These are phyloP conservation scores for Agrocybe chaxingu DNA, from an alignment of 768 basidiomycete genomes.

Conservation along the genomic window DNA sequence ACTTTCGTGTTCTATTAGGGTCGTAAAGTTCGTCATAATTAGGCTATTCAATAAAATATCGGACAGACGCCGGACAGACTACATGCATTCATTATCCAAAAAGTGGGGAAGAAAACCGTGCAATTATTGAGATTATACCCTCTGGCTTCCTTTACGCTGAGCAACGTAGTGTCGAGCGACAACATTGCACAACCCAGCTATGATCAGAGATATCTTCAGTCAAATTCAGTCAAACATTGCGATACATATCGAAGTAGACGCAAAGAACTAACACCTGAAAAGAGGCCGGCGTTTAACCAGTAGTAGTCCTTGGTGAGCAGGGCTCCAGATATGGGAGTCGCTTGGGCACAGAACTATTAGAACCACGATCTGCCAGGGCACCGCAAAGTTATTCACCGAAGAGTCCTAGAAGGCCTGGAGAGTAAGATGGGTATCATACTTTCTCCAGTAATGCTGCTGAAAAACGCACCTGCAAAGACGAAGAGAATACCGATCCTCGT, in stretches of 20 bases:
- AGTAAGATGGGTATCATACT: background rate
- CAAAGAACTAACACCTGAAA: conserved; percentile 30
- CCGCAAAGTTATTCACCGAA: conserved; percentile 29
- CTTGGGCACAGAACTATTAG: conserved; percentile 15
- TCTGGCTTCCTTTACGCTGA: conserved; percentile 19
- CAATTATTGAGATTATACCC: conserved; percentile 13
- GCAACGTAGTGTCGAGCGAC: conserved; percentile 18
- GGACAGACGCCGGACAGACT: too few relatives aligned
- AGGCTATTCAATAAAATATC: too few relatives aligned
- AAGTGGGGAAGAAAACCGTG: too few relatives aligned
- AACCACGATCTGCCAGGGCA: background rate
- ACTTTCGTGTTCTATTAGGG: too few relatives aligned
- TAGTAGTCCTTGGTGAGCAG: conserved; percentile 39
- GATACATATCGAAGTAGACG: background rate
- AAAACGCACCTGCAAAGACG: conserved; percentile 33
- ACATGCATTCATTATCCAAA: too few relatives aligned
- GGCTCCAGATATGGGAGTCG: conserved; percentile 49
- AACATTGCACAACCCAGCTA: conserved; percentile 17
- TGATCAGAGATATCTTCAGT: conserved; percentile 13
- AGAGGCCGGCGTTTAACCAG: conserved; percentile 42
- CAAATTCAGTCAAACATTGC: background rate
- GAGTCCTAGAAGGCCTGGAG: conserved; percentile 22
- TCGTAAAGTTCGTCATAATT: too few relatives aligned
- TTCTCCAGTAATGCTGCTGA: background rate
- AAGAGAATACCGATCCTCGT: conserved; percentile 45